Percentiles rank a stretch among this genome's conserved stretches.
These are phyloP conservation scores for Fomitopsis palustris DNA, from an alignment of 1,284 basidiomycete species.

Conservation along the genomic window DNA sequence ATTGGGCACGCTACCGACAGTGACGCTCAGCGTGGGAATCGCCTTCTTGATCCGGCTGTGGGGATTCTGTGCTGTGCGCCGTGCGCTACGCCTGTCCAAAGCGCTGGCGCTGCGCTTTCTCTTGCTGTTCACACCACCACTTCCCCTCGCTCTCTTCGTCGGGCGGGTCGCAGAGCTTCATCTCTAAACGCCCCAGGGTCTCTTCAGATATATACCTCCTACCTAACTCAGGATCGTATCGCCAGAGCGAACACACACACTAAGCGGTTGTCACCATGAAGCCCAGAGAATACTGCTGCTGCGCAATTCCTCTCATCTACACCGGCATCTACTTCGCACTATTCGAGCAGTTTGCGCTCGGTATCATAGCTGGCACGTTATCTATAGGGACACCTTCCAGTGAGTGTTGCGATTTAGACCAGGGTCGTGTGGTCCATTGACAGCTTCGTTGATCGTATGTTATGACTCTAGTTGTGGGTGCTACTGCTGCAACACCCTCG, in stretches of 20 bases:
- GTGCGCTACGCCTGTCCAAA: not conserved
- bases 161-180: not conserved
- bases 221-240: conserved; percentile 3
- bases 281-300: conserved; percentile 74
- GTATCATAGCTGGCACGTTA: conserved; percentile 71
- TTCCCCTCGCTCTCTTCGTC: not conserved
- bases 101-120: conserved; percentile 6
- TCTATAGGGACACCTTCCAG: conserved; percentile 77
- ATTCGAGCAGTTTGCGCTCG: conserved; percentile 69
- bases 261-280: conserved; percentile 37
- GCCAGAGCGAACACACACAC: not conserved
- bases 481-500: conserved; percentile 58
- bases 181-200: not conserved
- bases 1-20: conserved; percentile 4
- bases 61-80: not conserved
- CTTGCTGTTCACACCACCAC: not conserved
- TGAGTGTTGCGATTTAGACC: conserved; percentile 36
- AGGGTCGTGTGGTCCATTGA: conserved; percentile 7
- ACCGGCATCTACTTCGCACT: conserved; percentile 83
- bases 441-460: not conserved
- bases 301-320: conserved; percentile 84
- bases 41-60: conserved; percentile 4
- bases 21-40: conserved; percentile 15
- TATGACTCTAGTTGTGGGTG: conserved; percentile 69
- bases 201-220: conserved; percentile 5